Base-by-base conservation (phyloP, 768 basidiomycete genomes). In the Mycena vulgaris region DNA sequence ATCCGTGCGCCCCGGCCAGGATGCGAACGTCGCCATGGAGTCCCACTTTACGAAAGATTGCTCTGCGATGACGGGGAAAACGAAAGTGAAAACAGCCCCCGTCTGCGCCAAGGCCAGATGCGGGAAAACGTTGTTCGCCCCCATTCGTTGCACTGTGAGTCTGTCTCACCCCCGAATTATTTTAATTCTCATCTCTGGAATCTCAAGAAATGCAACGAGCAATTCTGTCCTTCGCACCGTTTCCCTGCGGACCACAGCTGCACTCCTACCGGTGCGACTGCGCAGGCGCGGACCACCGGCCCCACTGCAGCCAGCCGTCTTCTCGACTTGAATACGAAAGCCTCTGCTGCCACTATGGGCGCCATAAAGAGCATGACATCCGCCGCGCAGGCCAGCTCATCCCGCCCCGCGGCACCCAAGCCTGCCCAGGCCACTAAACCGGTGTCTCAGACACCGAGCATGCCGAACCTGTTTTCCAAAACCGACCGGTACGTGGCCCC, bases 1-100 rank as follows among this genome's bases (percentile, higher is more conserved):
- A 13, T 89, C 93, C 3, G 88, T 95, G 57, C 89, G 88, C n/a
- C 89, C 86, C 0, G 92, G 92, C 30, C 89, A 93, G 77, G 93
- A 96, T 75, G 93, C 94, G 14, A 96, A 96, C 73, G 80, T 89
- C 47, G 88, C 90, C 55, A 95, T 96, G 92, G 94, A 95, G 73
- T 80, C 83, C 0, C 95, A 96, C 77, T 87, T 96, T 71, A 82
- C 76, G 27, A 83, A 75, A 0, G 90, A 91, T 51, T 95, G 94
- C 74, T 86, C 87, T 16, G 89, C 90, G 39, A 89, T 91, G 83
- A 92, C 90, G 0, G 93, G 93, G 9, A 89, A 85, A 77, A 79
- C 85, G 23, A 85, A 83, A 64, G 68, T 80, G 39, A 85, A 80
- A 83, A 88, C 21, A 83, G 83, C 42, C 67, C 93, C 91, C 0